Percentiles rank a stretch among this genome's conserved stretches.
phyloP scores from a whole-genome alignment of 306 rosid species.

The Trifolium fragiferum region DNA sequence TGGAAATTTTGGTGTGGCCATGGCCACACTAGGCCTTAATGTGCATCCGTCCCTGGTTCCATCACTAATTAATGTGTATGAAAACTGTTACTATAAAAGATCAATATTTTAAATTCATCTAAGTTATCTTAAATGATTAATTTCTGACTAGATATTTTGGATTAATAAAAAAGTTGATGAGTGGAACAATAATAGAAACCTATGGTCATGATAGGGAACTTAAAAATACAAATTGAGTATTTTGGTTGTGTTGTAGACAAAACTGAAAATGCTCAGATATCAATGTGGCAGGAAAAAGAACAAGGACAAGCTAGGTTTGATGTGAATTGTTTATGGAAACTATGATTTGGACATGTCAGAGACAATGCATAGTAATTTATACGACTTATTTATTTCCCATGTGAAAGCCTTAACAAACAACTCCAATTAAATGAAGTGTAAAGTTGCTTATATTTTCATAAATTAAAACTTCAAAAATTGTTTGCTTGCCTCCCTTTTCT shows the following conservation, averaged over 20 bases:
- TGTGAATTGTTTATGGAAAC: constrained; percentile 59
- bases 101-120: too few relatives aligned
- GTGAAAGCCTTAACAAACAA: constrained; percentile 55
- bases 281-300: constrained; percentile 45
- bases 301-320: constrained; percentile 65
- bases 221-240: constrained; percentile 29
- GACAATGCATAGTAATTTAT: constrained; percentile 40
- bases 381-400: constrained; percentile 59
- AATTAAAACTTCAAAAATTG: constrained; percentile 33
- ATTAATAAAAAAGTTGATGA: not conserved
- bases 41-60: too few relatives aligned
- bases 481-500: constrained; percentile 43
- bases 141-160: too few relatives aligned
- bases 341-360: constrained; percentile 83
- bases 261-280: constrained; percentile 45
- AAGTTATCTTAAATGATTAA: too few relatives aligned
- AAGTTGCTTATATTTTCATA: constrained; percentile 52
- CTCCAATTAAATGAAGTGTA: constrained; percentile 16
- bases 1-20: too few relatives aligned
- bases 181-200: constrained; percentile 50
- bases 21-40: too few relatives aligned
- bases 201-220: constrained; percentile 41
- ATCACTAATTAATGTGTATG: too few relatives aligned
- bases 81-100: too few relatives aligned
- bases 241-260: constrained; percentile 45